These are phyloP conservation scores for Tulasnella sp. DNA, from an alignment of 768 basidiomycete species.

Conservation along the genomic window DNA sequence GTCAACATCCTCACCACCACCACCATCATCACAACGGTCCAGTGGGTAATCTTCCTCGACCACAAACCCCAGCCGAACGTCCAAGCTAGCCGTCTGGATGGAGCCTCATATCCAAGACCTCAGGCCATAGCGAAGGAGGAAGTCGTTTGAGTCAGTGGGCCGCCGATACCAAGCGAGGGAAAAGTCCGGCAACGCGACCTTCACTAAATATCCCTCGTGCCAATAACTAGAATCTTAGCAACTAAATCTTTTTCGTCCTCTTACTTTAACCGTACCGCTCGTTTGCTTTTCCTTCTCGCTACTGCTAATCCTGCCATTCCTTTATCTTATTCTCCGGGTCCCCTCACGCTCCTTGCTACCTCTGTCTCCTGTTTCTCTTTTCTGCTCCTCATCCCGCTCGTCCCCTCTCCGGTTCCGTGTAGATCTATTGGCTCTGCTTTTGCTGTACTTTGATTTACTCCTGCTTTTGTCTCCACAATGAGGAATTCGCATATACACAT, in stretches of 20 bases:
- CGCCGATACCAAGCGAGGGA: constrained; percentile 18
- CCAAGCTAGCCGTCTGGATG: constrained; percentile 21
- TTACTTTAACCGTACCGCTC: background rate
- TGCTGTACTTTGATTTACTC: background rate
- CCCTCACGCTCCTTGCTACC: background rate
- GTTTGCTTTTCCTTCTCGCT: background rate
- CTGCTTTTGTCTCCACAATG: background rate
- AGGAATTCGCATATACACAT: background rate
- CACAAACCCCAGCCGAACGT: constrained; percentile 24
- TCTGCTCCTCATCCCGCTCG: background rate
- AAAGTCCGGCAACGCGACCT: constrained; percentile 20
- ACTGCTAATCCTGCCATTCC: background rate
- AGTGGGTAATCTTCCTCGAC: background rate
- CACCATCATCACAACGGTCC: constrained; percentile 7
- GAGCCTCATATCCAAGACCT: constrained; percentile 22
- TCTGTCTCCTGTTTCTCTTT: background rate
- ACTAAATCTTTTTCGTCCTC: background rate
- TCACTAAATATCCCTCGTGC: background rate
- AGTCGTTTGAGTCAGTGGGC: constrained; percentile 25
- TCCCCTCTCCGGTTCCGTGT: background rate
- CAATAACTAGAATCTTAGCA: background rate
- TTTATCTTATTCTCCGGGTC: background rate
- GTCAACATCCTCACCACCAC: constrained; percentile 57
- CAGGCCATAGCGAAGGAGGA: constrained; percentile 18
- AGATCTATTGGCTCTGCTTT: background rate